Evolutionary conservation across 345 rosid species (phyloP).

Genomic region (Cardamine chenopodiifolia): DNA sequence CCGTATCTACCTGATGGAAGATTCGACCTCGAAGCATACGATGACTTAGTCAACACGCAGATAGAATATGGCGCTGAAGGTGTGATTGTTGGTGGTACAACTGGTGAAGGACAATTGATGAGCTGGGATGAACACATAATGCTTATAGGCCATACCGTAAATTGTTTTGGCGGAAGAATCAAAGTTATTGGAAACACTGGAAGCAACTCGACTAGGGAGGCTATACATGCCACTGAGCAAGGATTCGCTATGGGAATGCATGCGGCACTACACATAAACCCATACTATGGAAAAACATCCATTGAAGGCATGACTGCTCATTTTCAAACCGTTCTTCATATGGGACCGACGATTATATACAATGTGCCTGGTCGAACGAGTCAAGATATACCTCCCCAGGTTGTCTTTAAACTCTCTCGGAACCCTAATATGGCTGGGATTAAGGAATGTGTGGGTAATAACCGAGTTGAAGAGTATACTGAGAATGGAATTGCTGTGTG

Average conservation of each 20-base stretch:
- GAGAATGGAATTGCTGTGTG: conserved; percentile 71
- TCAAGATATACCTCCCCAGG: conserved; percentile 73
- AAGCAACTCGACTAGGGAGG: conserved; percentile 90
- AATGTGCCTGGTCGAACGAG: conserved; percentile 83
- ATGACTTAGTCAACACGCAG: conserved; percentile 71
- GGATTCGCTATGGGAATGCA: conserved; percentile 96
- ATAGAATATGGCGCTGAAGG: conserved; percentile 70
- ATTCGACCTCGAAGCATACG: conserved; percentile 90
- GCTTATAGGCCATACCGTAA: conserved; percentile 89
- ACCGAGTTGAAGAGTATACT: conserved; percentile 63
- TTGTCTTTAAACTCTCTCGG: conserved; percentile 57
- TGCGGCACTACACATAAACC: conserved; percentile 93
- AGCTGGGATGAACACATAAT: conserved; percentile 96
- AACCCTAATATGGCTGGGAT: conserved; percentile 74
- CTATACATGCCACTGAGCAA: conserved; percentile 86
- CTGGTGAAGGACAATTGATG: conserved; percentile 95
- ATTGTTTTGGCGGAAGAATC: conserved; percentile 71
- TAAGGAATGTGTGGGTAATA: conserved; percentile 78
- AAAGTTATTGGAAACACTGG: conserved; percentile 89
- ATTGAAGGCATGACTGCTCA: conserved; percentile 68
- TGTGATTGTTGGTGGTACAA: conserved; percentile 87
- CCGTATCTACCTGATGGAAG: conserved; percentile 93
- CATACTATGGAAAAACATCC: conserved; percentile 93
- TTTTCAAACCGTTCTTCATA: conserved; percentile 69
- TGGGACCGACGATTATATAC: conserved; percentile 87